phyloP scores from a whole-genome alignment of 1,284 basidiomycete species.

The Marasmius tenuissimus region DNA sequence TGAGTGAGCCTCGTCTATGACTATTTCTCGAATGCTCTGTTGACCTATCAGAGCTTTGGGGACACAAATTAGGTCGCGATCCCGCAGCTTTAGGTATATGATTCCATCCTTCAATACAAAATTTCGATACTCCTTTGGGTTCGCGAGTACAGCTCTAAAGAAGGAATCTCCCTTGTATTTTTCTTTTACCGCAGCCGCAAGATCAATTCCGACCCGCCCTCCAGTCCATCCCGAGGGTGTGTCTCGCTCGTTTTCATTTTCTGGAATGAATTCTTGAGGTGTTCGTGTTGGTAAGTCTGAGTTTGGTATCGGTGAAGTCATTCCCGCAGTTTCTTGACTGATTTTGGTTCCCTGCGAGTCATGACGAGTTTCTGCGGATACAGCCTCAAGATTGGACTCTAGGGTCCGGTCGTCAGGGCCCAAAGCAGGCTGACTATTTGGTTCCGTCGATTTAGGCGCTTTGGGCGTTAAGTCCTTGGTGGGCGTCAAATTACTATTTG shows the following conservation, averaged over 20 bases:
- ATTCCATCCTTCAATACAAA: conserved; percentile 17
- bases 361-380: too few species aligned
- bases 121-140: conserved; percentile 14
- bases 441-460: too few species aligned
- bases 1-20: conserved; percentile 28
- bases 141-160: conserved; percentile 10
- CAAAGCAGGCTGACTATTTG: too few species aligned
- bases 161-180: conserved; percentile 9
- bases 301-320: too few species aligned
- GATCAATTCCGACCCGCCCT: neutral
- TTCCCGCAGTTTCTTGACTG: too few species aligned
- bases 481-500: too few species aligned
- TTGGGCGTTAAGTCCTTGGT: too few species aligned
- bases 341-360: too few species aligned
- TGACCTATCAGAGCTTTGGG: conserved; percentile 11
- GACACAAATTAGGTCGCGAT: conserved; percentile 15
- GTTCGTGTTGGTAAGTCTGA: too few species aligned
- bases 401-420: too few species aligned
- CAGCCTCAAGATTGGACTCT: too few species aligned
- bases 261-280: too few species aligned
- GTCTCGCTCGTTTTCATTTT: neutral
- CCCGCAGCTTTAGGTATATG: conserved; percentile 12
- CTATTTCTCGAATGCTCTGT: conserved; percentile 20
- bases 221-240: neutral
- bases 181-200: neutral